Evolutionary conservation across 768 basidiomycete genomes (phyloP).

Genomic region (Podaxis mareebaensis): DNA sequence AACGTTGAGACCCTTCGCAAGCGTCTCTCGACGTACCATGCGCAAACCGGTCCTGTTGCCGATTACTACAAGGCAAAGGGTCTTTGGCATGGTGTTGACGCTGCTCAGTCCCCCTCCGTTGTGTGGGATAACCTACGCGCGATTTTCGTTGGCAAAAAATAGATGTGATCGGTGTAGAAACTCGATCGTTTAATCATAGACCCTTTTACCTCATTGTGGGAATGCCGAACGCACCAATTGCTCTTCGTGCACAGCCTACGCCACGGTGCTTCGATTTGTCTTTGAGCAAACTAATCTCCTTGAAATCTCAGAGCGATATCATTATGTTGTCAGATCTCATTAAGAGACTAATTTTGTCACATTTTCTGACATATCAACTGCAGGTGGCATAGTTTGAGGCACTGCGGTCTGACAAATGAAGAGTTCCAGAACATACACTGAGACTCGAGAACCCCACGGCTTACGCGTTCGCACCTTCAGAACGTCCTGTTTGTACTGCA

Average conservation of each 20-base stretch:
- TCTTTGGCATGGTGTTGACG: slow-evolving; percentile 90
- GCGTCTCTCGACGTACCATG: slow-evolving; percentile 86
- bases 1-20: slow-evolving; percentile 94
- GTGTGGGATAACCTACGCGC: slow-evolving; percentile 86
- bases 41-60: slow-evolving; percentile 92
- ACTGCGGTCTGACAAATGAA: too few relatives aligned
- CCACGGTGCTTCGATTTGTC: too few relatives aligned
- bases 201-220: not conserved
- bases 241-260: not conserved
- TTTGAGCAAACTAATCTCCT: too few relatives aligned
- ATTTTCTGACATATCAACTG: too few relatives aligned
- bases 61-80: slow-evolving; percentile 94
- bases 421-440: too few relatives aligned
- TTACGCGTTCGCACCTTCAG: not conserved
- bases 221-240: not conserved
- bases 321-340: too few relatives aligned
- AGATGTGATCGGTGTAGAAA: slow-evolving; percentile 26
- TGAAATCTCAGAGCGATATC: too few relatives aligned
- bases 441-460: too few relatives aligned
- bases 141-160: slow-evolving; percentile 57
- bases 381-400: too few relatives aligned
- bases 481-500: not conserved
- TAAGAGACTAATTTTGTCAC: too few relatives aligned
- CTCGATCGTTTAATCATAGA: slow-evolving; percentile 16
- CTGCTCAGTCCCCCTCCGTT: slow-evolving; percentile 87